Evolutionary conservation across 495 filamentous ascomycete genomes (phyloP).

Genomic region (Aspergillus heteromorphus): DNA sequence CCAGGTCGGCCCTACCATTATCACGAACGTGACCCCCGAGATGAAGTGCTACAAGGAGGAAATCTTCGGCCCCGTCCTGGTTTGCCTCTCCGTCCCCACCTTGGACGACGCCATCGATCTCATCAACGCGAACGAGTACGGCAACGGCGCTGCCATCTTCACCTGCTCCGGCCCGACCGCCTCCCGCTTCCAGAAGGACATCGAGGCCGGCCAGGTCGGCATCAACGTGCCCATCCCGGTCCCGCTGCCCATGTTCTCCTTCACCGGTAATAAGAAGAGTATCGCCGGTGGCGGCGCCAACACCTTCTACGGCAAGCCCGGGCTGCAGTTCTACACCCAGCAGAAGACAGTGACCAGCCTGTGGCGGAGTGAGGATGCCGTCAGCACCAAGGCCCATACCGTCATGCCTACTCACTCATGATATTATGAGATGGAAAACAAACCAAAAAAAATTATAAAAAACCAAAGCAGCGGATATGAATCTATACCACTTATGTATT

Average conservation of each 20-base stretch:
- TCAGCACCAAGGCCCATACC: slow-evolving; percentile 71
- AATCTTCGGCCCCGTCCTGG: slow-evolving; percentile 87
- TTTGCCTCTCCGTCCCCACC: slow-evolving; percentile 39
- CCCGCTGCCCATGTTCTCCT: slow-evolving; percentile 91
- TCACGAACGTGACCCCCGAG: slow-evolving; percentile 81
- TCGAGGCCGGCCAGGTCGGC: slow-evolving; percentile 53
- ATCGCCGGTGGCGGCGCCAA: slow-evolving; percentile 89
- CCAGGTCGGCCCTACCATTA: slow-evolving; percentile 82
- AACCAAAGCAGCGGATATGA: not conserved
- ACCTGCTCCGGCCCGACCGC: slow-evolving; percentile 59
- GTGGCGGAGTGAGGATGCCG: slow-evolving; percentile 82
- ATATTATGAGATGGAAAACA: not conserved
- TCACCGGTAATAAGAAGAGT: slow-evolving; percentile 97
- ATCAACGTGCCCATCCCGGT: slow-evolving; percentile 74
- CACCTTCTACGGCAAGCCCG: slow-evolving; percentile 92
- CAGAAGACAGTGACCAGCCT: slow-evolving; percentile 93
- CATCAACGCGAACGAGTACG: slow-evolving; percentile 67
- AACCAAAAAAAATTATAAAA: slow-evolving; percentile 4
- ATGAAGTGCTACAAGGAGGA: slow-evolving; percentile 97
- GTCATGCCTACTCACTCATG: slow-evolving; percentile 86
- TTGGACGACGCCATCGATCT: slow-evolving; percentile 69
- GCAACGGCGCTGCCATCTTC: slow-evolving; percentile 67
- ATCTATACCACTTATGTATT: not conserved
- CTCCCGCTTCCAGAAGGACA: slow-evolving; percentile 58
- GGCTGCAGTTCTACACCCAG: slow-evolving; percentile 92